Evolutionary conservation across 768 basidiomycete species (phyloP).

Genomic region (Leccinum barrowsii): DNA sequence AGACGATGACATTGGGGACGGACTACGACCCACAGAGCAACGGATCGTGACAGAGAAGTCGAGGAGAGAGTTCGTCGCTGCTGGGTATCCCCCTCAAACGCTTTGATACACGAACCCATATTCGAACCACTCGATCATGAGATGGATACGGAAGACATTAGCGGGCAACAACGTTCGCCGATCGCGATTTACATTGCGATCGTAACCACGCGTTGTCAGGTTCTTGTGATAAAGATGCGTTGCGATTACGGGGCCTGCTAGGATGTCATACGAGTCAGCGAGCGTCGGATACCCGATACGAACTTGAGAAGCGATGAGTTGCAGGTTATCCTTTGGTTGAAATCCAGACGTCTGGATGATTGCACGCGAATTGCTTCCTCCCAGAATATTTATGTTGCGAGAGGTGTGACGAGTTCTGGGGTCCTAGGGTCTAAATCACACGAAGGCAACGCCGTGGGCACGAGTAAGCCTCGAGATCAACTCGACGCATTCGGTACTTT

Average conservation of each 20-base stretch:
- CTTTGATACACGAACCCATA: neutral
- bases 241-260: slow-evolving; percentile 59
- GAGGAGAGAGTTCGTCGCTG: neutral
- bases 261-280: neutral
- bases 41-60: neutral
- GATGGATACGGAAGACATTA: slow-evolving; percentile 44
- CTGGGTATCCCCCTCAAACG: neutral
- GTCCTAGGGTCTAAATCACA: neutral
- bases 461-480: neutral
- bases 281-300: neutral
- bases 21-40: neutral
- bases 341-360: neutral
- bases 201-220: slow-evolving; percentile 54
- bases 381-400: slow-evolving; percentile 52
- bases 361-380: slow-evolving; percentile 18
- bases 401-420: slow-evolving; percentile 16
- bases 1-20: slow-evolving; percentile 1
- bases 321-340: slow-evolving; percentile 53
- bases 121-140: slow-evolving; percentile 23
- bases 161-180: slow-evolving; percentile 56
- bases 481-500: too few species aligned
- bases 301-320: slow-evolving; percentile 55
- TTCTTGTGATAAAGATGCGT: slow-evolving; percentile 52
- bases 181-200: slow-evolving; percentile 64
- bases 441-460: neutral